Base-by-base conservation (phyloP, 768 basidiomycete species). In the Collybia nuda region DNA sequence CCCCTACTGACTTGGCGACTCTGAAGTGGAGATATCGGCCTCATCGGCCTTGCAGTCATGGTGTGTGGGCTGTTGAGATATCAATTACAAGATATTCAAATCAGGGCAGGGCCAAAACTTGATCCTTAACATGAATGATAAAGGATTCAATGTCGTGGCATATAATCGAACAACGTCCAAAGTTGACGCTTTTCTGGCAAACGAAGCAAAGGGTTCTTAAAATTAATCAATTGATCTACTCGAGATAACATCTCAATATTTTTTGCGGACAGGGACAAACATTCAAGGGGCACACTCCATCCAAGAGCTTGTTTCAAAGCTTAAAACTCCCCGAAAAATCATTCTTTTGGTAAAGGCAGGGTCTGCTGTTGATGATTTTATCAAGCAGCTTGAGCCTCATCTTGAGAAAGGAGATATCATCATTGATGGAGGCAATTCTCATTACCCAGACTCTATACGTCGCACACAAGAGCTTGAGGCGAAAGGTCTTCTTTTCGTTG, bases 61-160 rank as follows among this genome's bases (percentile, higher is more conserved):
- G 94, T 95, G 68, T 51, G 78, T 68, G 28, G 21, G 15, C 39
- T 51, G 50, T 55, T 26, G 7, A 40, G 56, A 52, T 56, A 51
- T 57, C 44, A 38, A 48, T 58, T 54, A 47, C 37, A 41, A 45
- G 29, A 18, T 57, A 48, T 62, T 42, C 54, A 55, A 47, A 51
- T 40, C 47, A 43, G 37, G 49, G 23, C 62, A 94, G 93, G 94
- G 93, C 64, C 94, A 96, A 84, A 97, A 96, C 70, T 71, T 97
- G 67, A 95, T 97, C 69, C 78, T 98, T 62, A 97, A 98, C 79
- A 98, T 97, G 92, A 97, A 97, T 71, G 97, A 99, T 80, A 99
- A 99, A 74, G 97, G 97, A 46, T 99, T 94, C 78, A 93, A 76
- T 57, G 97, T 99, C 62, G 88, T 93, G 59, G 93, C 92, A 11